Conservation (phyloP, 345 rosid species). For the Psidium guajava region DNA sequence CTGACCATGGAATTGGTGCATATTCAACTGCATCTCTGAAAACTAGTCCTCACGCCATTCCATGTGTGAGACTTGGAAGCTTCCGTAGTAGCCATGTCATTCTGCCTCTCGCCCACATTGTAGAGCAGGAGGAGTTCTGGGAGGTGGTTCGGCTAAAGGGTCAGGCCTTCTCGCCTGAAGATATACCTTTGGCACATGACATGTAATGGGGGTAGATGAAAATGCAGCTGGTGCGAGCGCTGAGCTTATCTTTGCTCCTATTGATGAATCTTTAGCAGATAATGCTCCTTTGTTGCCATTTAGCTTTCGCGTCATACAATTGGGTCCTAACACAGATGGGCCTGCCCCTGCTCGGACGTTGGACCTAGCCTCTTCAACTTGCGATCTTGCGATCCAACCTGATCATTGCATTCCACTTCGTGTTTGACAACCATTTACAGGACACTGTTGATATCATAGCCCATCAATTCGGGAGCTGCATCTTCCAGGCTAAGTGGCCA, state of each 20-base stretch:
- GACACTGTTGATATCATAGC: slow-evolving; percentile 94
- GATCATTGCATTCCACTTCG: too few species aligned
- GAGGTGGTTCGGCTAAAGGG: slow-evolving; percentile 94
- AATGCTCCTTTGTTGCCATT: slow-evolving; percentile 92
- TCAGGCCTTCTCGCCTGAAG: slow-evolving; percentile 81
- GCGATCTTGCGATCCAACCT: slow-evolving; percentile 40
- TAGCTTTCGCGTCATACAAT: slow-evolving; percentile 84
- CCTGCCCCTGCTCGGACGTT: slow-evolving; percentile 59
- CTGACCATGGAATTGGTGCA: slow-evolving; percentile 82
- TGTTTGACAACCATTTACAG: slow-evolving; percentile 19
- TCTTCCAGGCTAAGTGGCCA: slow-evolving; percentile 44
- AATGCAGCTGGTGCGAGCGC: slow-evolving; percentile 90
- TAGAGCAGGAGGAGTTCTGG: slow-evolving; percentile 89
- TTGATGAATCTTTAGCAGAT: slow-evolving; percentile 90
- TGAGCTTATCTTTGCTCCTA: slow-evolving; percentile 90
- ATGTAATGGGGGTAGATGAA: slow-evolving; percentile 94
- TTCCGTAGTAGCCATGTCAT: too few species aligned
- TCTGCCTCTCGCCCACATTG: too few species aligned
- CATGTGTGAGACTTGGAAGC: slow-evolving; percentile 63
- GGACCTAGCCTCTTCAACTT: slow-evolving; percentile 68
- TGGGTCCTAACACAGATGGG: slow-evolving; percentile 76
- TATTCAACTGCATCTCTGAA: slow-evolving; percentile 79
- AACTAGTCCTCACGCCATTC: slow-evolving; percentile 71
- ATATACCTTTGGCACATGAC: slow-evolving; percentile 73
- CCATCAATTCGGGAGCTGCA: slow-evolving; percentile 74